These are phyloP conservation scores for Geranium rotundifolium DNA, from an alignment of 345 rosid genomes.

Conservation along the genomic window DNA sequence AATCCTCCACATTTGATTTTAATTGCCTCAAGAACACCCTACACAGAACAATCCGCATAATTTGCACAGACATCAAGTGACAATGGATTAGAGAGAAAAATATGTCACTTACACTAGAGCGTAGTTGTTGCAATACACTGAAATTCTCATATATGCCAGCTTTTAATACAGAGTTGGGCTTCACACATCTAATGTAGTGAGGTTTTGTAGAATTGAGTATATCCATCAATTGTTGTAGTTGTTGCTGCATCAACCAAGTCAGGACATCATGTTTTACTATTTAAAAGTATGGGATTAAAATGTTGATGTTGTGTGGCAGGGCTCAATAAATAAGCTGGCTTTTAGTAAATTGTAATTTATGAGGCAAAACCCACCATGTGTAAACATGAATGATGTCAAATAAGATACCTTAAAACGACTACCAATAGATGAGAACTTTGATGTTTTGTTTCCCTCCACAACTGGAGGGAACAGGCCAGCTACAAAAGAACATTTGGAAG, in stretches of 20 bases:
- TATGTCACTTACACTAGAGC: slow-evolving; percentile 66
- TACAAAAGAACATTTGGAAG: slow-evolving; percentile 70
- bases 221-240: slow-evolving; percentile 89
- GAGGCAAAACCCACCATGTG: not conserved
- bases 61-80: slow-evolving; percentile 4
- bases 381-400: slow-evolving; percentile 1
- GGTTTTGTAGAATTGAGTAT: slow-evolving; percentile 76
- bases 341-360: not conserved
- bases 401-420: slow-evolving; percentile 68
- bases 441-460: slow-evolving; percentile 57
- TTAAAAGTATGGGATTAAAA: not conserved
- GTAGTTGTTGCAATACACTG: slow-evolving; percentile 70
- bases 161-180: slow-evolving; percentile 58
- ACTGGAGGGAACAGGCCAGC: slow-evolving; percentile 58
- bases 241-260: slow-evolving; percentile 51
- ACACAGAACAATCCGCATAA: slow-evolving; percentile 17
- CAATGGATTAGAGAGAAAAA: not conserved
- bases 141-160: slow-evolving; percentile 53
- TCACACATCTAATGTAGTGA: slow-evolving; percentile 86
- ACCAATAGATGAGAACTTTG: slow-evolving; percentile 85
- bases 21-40: slow-evolving; percentile 97
- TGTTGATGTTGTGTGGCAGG: not conserved
- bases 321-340: not conserved
- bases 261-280: not conserved
- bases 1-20: slow-evolving; percentile 81